Evolutionary conservation across 1,139 yeast genomes (phyloP).

Genomic region (Torulaspora globosa): DNA sequence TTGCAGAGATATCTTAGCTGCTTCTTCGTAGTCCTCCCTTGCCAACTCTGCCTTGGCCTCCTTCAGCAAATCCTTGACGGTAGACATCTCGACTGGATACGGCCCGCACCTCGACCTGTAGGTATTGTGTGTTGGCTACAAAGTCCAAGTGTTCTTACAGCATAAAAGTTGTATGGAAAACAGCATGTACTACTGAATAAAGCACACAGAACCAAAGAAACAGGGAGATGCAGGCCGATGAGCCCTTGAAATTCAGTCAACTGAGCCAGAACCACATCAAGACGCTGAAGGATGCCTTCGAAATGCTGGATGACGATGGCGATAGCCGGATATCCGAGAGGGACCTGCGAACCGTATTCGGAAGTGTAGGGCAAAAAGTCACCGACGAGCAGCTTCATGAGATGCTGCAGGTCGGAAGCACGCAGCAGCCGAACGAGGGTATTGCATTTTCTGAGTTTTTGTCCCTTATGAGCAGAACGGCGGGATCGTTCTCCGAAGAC

Average conservation of each 20-base stretch:
- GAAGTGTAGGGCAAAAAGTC: conserved; percentile 46
- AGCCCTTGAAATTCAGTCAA: conserved; percentile 31
- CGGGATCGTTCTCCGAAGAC: conserved; percentile 56
- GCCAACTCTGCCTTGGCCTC: conserved; percentile 58
- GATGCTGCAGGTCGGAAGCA: conserved; percentile 43
- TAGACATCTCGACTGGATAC: conserved; percentile 21
- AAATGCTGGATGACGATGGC: conserved; percentile 77
- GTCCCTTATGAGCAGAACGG: conserved; percentile 59
- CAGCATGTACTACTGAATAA: background rate
- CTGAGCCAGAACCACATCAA: conserved; percentile 38
- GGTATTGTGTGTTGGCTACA: background rate
- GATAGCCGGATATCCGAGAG: conserved; percentile 60
- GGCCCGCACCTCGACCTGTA: background rate
- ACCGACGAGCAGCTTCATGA: conserved; percentile 42
- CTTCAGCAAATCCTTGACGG: conserved; percentile 47
- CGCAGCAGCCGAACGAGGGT: conserved; percentile 35
- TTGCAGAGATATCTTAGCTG: conserved; percentile 49
- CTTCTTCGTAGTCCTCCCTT: conserved; percentile 54
- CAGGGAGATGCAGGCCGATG: conserved; percentile 27
- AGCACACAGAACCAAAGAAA: background rate
- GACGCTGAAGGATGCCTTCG: conserved; percentile 50
- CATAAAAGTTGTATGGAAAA: background rate
- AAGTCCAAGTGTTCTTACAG: background rate
- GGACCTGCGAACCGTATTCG: conserved; percentile 58
- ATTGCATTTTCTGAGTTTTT: conserved; percentile 68